A percentile compares a stretch with the other conserved stretches of the same genome.
These are phyloP conservation scores for Nannochloropsis granulata DNA, from an alignment of 108 stramenopile genomes.

Conservation along the genomic window DNA sequence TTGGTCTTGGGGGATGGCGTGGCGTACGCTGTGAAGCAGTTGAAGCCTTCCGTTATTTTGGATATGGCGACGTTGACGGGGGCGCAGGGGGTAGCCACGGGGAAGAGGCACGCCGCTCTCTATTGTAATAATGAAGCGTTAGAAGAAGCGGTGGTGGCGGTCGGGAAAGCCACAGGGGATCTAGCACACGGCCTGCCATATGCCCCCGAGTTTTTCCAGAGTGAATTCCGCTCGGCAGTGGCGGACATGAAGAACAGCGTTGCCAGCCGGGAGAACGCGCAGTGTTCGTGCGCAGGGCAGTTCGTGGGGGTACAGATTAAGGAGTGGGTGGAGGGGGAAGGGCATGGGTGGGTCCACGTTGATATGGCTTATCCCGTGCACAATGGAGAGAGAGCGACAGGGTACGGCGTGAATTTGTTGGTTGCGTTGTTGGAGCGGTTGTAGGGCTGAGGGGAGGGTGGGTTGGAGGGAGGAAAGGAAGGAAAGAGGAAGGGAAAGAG, in stretches of 20 bases:
- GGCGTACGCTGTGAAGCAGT: conserved; percentile 54
- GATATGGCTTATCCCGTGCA: conserved; percentile 66
- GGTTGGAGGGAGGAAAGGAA: neutral
- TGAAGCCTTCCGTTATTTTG: conserved; percentile 45
- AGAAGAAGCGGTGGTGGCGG: conserved; percentile 29
- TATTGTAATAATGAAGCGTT: conserved; percentile 50
- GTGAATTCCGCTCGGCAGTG: conserved; percentile 58
- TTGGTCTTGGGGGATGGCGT: conserved; percentile 64
- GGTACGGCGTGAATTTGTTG: conserved; percentile 70
- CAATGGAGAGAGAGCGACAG: conserved; percentile 62
- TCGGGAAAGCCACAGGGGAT: conserved; percentile 46
- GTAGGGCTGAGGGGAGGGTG: neutral
- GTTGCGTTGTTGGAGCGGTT: conserved; percentile 20
- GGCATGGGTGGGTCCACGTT: conserved; percentile 59
- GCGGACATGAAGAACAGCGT: conserved; percentile 83
- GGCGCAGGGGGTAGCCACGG: conserved; percentile 64
- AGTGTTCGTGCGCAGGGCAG: conserved; percentile 68
- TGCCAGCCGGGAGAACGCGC: conserved; percentile 61
- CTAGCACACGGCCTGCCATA: conserved; percentile 58
- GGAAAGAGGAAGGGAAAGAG: neutral
- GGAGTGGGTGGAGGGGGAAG: conserved; percentile 9
- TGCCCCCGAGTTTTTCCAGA: conserved; percentile 53
- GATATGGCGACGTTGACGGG: conserved; percentile 82
- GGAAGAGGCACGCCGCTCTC: conserved; percentile 58
- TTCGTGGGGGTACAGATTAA: conserved; percentile 67